Conservation (phyloP, 2,329 filamentous ascomycete species). For the Aureobasidium sp. region DNA sequence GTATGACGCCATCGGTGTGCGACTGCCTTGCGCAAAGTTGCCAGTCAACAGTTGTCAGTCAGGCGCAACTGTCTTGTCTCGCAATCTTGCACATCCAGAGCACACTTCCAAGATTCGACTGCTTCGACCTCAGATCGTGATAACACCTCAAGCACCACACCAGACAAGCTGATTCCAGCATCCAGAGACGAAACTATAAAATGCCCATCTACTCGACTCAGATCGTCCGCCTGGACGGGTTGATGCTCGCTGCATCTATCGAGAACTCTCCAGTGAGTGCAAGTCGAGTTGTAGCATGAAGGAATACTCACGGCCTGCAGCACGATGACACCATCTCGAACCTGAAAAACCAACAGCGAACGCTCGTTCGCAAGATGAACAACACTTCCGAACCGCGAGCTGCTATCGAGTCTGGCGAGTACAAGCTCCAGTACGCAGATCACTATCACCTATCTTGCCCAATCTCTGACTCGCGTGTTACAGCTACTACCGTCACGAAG, state of each 20-base stretch:
- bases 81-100: not conserved
- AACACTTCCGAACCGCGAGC: constrained; percentile 86
- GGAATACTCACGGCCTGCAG: constrained; percentile 37
- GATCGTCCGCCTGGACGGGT: constrained; percentile 90
- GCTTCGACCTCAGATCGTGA: not conserved
- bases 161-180: not conserved
- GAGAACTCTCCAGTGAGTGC: constrained; percentile 55
- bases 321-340: constrained; percentile 72
- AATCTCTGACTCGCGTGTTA: constrained; percentile 20
- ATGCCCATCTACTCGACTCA: constrained; percentile 57
- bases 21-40: constrained; percentile 1
- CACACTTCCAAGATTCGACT: not conserved
- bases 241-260: constrained; percentile 90
- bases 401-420: constrained; percentile 77
- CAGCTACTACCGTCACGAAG: constrained; percentile 77
- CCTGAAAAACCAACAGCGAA: constrained; percentile 84
- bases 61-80: not conserved
- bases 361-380: constrained; percentile 80
- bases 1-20: not conserved
- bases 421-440: constrained; percentile 73
- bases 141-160: not conserved
- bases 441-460: not conserved
- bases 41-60: not conserved
- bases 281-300: not conserved
- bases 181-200: not conserved